phyloP scores from a whole-genome alignment of 768 basidiomycete species.

The Hygrocybe punicea region DNA sequence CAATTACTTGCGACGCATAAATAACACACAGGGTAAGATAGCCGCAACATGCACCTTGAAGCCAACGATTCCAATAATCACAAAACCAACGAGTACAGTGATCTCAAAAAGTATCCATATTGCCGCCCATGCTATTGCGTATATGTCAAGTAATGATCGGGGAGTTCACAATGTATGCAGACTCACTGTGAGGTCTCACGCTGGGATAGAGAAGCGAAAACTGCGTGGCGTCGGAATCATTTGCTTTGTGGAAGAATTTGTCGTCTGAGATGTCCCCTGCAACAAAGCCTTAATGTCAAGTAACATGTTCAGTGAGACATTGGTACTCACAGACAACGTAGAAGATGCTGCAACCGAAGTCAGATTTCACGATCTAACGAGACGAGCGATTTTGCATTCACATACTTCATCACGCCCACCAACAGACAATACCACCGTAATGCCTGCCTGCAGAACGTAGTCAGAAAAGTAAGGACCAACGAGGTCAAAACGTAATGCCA shows the following conservation, averaged over 20 bases:
- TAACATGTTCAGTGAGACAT: slow-evolving; percentile 1
- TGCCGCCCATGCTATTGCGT: slow-evolving; percentile 82
- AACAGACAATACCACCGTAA: slow-evolving; percentile 83
- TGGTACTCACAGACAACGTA: slow-evolving; percentile 76
- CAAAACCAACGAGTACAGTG: slow-evolving; percentile 69
- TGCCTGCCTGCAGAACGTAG: slow-evolving; percentile 51
- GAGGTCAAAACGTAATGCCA: slow-evolving; percentile 27
- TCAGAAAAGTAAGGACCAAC: background rate
- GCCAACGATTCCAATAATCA: slow-evolving; percentile 73
- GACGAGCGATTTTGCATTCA: slow-evolving; percentile 7
- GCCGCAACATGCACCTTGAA: slow-evolving; percentile 62
- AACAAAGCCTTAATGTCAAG: slow-evolving; percentile 1
- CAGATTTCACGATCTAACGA: slow-evolving; percentile 1
- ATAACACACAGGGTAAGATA: slow-evolving; percentile 4
- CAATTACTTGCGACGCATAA: slow-evolving; percentile 5
- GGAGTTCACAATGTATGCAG: background rate
- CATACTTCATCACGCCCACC: slow-evolving; percentile 82
- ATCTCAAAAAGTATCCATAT: slow-evolving; percentile 83
- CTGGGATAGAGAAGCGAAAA: slow-evolving; percentile 72
- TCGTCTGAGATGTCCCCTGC: slow-evolving; percentile 94
- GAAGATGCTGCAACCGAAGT: slow-evolving; percentile 51
- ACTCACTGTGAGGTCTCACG: slow-evolving; percentile 68
- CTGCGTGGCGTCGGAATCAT: slow-evolving; percentile 91
- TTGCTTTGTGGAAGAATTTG: slow-evolving; percentile 89
- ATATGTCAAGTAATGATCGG: background rate